These are phyloP conservation scores for Phaffomyces thermotolerans DNA, from an alignment of 805 yeast species.

Conservation along the genomic window DNA sequence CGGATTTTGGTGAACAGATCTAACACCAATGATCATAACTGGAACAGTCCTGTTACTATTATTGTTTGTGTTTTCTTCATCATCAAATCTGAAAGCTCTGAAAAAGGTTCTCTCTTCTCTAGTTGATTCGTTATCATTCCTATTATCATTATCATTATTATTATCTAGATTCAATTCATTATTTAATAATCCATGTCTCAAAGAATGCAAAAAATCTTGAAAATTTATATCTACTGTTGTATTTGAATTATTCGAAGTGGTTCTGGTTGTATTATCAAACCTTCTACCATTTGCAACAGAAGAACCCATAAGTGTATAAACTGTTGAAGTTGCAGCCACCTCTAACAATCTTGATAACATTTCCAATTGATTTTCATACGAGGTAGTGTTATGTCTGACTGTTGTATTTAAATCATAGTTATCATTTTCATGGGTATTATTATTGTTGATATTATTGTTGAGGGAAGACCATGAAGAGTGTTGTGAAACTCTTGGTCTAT, in stretches of 20 bases:
- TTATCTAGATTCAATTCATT: slow-evolving; percentile 28
- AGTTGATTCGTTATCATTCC: neutral
- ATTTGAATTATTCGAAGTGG: neutral
- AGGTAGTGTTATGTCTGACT: neutral
- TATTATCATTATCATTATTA: neutral
- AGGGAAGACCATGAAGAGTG: neutral
- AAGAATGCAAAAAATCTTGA: slow-evolving; percentile 35
- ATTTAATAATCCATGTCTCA: slow-evolving; percentile 33
- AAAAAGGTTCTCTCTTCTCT: slow-evolving; percentile 27
- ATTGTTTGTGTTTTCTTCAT: neutral
- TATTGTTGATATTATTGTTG: neutral
- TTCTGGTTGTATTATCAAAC: slow-evolving; percentile 22
- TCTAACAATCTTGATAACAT: slow-evolving; percentile 37
- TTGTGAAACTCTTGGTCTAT: neutral
- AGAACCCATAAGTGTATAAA: slow-evolving; percentile 30
- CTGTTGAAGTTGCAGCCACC: slow-evolving; percentile 39
- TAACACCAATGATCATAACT: slow-evolving; percentile 41
- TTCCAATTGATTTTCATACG: slow-evolving; percentile 29
- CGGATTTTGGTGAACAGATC: slow-evolving; percentile 28
- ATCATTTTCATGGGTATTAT: neutral
- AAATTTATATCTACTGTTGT: slow-evolving; percentile 30
- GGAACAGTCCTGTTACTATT: slow-evolving; percentile 26
- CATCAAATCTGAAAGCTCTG: slow-evolving; percentile 37
- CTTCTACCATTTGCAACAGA: slow-evolving; percentile 22
- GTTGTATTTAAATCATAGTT: neutral